Evolutionary conservation across 2,329 filamentous ascomycete genomes (phyloP).

Genomic region (Byssoonygena ceratinophila): DNA sequence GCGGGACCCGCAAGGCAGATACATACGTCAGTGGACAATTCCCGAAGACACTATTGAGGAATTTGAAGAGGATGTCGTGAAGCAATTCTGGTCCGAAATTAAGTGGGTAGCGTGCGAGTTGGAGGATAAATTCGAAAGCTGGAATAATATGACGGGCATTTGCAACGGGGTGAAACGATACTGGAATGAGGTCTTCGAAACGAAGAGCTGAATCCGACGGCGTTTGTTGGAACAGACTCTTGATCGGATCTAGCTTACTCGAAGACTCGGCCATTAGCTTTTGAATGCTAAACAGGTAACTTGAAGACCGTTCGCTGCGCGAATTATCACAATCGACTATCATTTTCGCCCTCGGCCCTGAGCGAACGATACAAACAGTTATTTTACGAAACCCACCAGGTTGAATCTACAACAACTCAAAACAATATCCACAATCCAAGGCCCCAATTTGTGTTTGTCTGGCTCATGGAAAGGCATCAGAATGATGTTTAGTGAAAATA

Average conservation of each 20-base stretch:
- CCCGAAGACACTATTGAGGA: conserved; percentile 23
- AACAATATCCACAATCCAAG: not conserved
- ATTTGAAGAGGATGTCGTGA: conserved; percentile 30
- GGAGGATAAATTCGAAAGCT: conserved; percentile 26
- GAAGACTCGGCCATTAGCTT: not conserved
- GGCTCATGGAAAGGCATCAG: no score
- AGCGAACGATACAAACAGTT: no score
- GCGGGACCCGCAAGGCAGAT: conserved; percentile 25
- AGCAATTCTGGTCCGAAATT: conserved; percentile 32
- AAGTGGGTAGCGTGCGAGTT: conserved; percentile 31
- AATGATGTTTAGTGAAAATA: not conserved
- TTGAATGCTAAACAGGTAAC: not conserved
- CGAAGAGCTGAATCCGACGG: conserved; percentile 6
- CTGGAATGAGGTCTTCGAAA: conserved; percentile 28
- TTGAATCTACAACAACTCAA: not conserved
- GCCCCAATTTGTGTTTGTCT: no score
- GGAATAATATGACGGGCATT: conserved; percentile 26
- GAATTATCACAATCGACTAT: no score
- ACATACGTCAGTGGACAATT: conserved; percentile 27
- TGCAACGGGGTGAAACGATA: conserved; percentile 28
- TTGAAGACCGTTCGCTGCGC: no score
- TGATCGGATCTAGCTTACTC: not conserved
- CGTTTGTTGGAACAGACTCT: not conserved
- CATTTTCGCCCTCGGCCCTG: no score
- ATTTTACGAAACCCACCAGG: no score